Evolutionary conservation across 1,284 basidiomycete species (phyloP).

Genomic region (Rhizopogon hawkerae): DNA sequence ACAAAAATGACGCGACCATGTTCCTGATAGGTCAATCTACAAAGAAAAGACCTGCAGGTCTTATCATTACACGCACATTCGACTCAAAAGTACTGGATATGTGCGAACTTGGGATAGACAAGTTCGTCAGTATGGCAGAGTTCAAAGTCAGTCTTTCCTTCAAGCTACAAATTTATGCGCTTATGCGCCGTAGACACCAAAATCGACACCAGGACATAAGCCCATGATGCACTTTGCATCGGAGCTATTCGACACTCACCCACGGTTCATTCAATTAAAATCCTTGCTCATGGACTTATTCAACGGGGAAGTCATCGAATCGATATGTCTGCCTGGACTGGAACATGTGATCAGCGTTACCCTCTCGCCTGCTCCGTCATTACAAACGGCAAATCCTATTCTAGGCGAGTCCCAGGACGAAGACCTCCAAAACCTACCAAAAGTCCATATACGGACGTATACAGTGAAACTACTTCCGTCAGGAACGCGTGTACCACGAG

Average conservation of each 20-base stretch:
- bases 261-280: conserved; percentile 87
- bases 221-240: conserved; percentile 96
- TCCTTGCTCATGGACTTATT: conserved; percentile 88
- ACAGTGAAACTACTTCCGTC: conserved; percentile 69
- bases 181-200: conserved; percentile 51
- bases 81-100: conserved; percentile 88
- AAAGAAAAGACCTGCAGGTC: conserved; percentile 89
- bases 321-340: conserved; percentile 77
- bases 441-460: conserved; percentile 86
- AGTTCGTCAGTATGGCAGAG: conserved; percentile 68
- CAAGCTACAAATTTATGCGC: neutral
- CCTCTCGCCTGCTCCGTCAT: conserved; percentile 56
- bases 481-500: conserved; percentile 70
- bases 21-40: conserved; percentile 89
- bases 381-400: conserved; percentile 38
- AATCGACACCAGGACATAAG: conserved; percentile 85
- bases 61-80: conserved; percentile 85
- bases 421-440: conserved; percentile 52
- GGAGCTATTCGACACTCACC: conserved; percentile 87
- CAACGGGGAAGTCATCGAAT: conserved; percentile 78
- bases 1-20: conserved; percentile 92
- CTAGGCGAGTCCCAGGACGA: conserved; percentile 24
- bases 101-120: conserved; percentile 87
- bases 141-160: conserved; percentile 63
- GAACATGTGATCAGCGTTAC: conserved; percentile 90